Evolutionary conservation across 495 filamentous ascomycete genomes (phyloP).

Genomic region (Geoglossum glabrum): DNA sequence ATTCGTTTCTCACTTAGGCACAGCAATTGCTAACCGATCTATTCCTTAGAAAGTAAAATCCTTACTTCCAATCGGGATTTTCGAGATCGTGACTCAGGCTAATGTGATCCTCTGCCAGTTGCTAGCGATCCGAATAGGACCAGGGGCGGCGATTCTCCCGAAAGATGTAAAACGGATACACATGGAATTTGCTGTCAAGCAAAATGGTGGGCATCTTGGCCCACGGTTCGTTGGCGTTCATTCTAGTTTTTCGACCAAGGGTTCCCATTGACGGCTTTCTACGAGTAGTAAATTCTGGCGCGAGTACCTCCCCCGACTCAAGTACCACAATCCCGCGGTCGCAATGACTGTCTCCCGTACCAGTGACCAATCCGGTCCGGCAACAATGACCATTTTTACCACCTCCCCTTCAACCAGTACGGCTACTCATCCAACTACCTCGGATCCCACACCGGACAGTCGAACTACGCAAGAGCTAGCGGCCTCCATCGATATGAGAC

Average conservation of each 20-base stretch:
- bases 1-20: not conserved
- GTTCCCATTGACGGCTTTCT: not conserved
- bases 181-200: constrained; percentile 51
- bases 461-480: constrained; percentile 22
- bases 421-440: constrained; percentile 10
- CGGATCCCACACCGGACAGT: constrained; percentile 19
- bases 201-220: constrained; percentile 53
- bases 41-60: constrained; percentile 18
- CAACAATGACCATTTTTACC: constrained; percentile 61
- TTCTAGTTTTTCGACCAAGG: not conserved
- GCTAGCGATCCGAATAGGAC: constrained; percentile 49
- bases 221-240: constrained; percentile 35
- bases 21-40: constrained; percentile 1
- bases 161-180: constrained; percentile 66
- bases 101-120: constrained; percentile 27
- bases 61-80: not conserved
- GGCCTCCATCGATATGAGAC: constrained; percentile 41
- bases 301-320: constrained; percentile 58
- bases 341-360: constrained; percentile 63
- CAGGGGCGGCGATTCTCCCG: constrained; percentile 64
- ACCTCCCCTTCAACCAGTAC: constrained; percentile 16
- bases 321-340: constrained; percentile 80
- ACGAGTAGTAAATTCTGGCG: constrained; percentile 64
- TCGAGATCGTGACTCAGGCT: not conserved
- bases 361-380: constrained; percentile 31